Evolutionary conservation across 2,329 filamentous ascomycete species (phyloP).

Genomic region (Colletotrichum orbiculare): DNA sequence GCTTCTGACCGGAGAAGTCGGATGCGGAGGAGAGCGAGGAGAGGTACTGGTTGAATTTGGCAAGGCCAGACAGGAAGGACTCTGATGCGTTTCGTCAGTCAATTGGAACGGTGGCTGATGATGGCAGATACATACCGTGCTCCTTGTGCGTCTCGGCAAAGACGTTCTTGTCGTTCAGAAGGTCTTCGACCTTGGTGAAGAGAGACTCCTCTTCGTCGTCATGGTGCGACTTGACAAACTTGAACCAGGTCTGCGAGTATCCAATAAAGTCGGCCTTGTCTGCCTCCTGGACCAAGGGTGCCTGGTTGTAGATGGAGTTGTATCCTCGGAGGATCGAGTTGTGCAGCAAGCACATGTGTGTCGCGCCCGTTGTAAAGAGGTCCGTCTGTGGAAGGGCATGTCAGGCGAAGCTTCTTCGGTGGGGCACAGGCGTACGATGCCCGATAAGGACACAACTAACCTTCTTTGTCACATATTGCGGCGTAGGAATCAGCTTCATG

Average conservation of each 20-base stretch:
- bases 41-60: conserved; percentile 64
- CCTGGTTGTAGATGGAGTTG: conserved; percentile 72
- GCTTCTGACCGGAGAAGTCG: conserved; percentile 56
- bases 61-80: conserved; percentile 63
- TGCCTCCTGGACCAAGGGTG: conserved; percentile 59
- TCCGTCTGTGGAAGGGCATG: conserved; percentile 56
- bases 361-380: conserved; percentile 68
- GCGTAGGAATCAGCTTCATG: conserved; percentile 64
- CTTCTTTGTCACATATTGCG: conserved; percentile 63
- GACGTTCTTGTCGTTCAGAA: conserved; percentile 61
- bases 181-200: conserved; percentile 65
- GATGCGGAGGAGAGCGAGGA: conserved; percentile 51
- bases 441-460: conserved; percentile 42
- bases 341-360: conserved; percentile 71
- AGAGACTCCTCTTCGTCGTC: conserved; percentile 68
- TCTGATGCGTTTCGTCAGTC: conserved; percentile 40
- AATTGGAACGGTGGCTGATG: neutral
- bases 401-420: conserved; percentile 20
- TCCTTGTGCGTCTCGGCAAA: conserved; percentile 65
- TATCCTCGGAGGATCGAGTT: conserved; percentile 72
- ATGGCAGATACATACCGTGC: conserved; percentile 56
- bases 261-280: conserved; percentile 68
- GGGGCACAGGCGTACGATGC: conserved; percentile 1
- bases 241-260: conserved; percentile 68
- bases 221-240: conserved; percentile 70